Base-by-base conservation (phyloP, 768 basidiomycete genomes). In the Pholiota conissans region DNA sequence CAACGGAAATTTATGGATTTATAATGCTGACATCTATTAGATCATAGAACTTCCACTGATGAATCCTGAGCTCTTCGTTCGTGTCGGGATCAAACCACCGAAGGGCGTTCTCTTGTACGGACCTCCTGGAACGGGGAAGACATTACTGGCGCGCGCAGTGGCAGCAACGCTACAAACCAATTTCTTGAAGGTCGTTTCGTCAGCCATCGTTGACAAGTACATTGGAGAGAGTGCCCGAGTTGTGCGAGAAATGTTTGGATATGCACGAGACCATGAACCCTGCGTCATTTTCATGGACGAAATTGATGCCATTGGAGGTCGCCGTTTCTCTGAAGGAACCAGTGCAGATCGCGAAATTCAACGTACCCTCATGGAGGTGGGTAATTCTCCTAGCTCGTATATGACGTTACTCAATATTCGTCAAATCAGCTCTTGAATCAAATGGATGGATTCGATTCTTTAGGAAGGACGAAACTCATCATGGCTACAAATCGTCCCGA, bases 401-500 rank as follows among this genome's bases (percentile, higher is more conserved):
- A 22, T 57, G 2, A 7, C 26, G 22, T 10, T 29, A 14, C 40
- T 45, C 1, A 10, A 7, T 14, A 1, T 28, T 42, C 10, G 29
- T 35, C 47, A 46, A 2, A 59, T 39, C 22, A 96, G 94, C 80
- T 99, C 24, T 83, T 99, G 29, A 98, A 98, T 69, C 96, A 98
- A 75, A 97, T 99, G 94, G 97, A 99, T 70, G 97, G 97, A 22
- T 99, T 99, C 76, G 97, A 98, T 74, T 94, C 96, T 14, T 79
- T 99, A 27, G 97, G 97, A 45, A 81, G 80, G 62, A 98, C 95
- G 30, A 98, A 98, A 74, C 84, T 98, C 52, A 99, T 99, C 72
- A 98, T 98, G 93, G 97, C 97, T n/a, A 99, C 97, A 24, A 99
- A 98, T 78, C 83, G 97, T 68, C 97, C 97, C 0, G 97, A 99